phyloP scores from a whole-genome alignment of 176 grass and related monocot species.

The Dactylis glomerata region DNA sequence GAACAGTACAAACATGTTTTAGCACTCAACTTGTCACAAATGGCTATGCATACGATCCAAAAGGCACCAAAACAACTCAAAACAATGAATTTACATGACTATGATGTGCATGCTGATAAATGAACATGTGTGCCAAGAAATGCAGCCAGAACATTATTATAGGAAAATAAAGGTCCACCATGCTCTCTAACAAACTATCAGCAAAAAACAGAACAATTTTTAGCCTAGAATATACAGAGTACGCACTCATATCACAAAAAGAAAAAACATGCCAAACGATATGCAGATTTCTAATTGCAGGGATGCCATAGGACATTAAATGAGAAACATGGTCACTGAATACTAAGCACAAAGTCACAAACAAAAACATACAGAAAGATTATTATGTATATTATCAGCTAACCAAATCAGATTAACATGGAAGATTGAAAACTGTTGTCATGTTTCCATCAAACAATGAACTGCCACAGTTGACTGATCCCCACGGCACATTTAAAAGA shows the following conservation, averaged over 20 bases:
- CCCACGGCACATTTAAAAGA: neutral
- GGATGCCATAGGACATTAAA: neutral
- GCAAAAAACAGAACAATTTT: neutral
- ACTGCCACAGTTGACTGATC: neutral
- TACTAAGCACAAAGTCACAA: neutral
- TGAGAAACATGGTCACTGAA: neutral
- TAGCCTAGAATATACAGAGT: neutral
- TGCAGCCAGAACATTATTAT: neutral
- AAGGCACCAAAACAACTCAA: neutral
- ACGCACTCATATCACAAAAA: neutral
- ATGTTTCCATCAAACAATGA: neutral
- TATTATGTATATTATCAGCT: neutral
- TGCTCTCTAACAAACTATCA: conserved; percentile 9
- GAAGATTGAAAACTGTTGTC: neutral
- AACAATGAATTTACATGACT: neutral
- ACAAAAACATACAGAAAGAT: neutral
- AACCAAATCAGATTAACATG: neutral
- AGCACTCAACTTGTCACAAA: neutral
- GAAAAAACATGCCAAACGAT: neutral
- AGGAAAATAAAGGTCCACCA: neutral
- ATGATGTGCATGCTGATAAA: neutral
- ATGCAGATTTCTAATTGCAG: neutral
- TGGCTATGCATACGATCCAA: neutral
- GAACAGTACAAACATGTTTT: neutral
- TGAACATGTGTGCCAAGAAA: neutral